Base-by-base conservation (phyloP, 495 filamentous ascomycete genomes). In the Aspergillus affinis region DNA sequence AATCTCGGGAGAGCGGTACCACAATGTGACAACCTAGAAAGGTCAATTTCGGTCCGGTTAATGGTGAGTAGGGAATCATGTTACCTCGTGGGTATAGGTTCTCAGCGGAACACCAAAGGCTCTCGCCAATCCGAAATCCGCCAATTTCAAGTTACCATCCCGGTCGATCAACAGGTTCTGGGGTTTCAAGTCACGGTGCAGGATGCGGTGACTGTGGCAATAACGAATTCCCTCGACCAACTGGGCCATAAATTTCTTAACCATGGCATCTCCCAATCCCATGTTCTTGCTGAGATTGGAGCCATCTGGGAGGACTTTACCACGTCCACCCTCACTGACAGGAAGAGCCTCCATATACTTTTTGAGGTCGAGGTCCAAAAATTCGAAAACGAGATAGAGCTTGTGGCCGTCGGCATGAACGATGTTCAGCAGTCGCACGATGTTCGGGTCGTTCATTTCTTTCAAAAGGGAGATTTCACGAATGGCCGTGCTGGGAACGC, bases 281-380 rank as follows among this genome's bases (percentile, higher is more conserved):
- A 96, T 76, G 65, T 82, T 82, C 47, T 90, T 74, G 63, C 84
- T 83, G n/a, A 82, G 72, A 27, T 82, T 82, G 20, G 87, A 82
- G 18, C 91, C 91, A 64, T 96, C 90, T 8, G 92, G 92, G 20
- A 97, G 78, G 30, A 92, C 83, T 78, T 92, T 95, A 59, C 92
- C 93, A 48, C 92, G 84, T 26, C 92, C 93, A 63, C 93, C 93
- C 69, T 97, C 90, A 65, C 85, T 89, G 49, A 94, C 84, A 7
- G 94, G 94, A 50, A 99, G 85, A 46, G 93, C 87, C 76, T 98
- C 94, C 95, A 98, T 98, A 79, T 97, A 98, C 74, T 96, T 97
- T 81, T 98, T 97, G 51, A 97, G 77, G 65, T 97, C 93, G 46
- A 93, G 82, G 68, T 97, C 93, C 63, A 97, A 86, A 75, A 91